Evolutionary conservation across 2,329 filamentous ascomycete species (phyloP).

Genomic region (Ophidiomyces ophidiicola): DNA sequence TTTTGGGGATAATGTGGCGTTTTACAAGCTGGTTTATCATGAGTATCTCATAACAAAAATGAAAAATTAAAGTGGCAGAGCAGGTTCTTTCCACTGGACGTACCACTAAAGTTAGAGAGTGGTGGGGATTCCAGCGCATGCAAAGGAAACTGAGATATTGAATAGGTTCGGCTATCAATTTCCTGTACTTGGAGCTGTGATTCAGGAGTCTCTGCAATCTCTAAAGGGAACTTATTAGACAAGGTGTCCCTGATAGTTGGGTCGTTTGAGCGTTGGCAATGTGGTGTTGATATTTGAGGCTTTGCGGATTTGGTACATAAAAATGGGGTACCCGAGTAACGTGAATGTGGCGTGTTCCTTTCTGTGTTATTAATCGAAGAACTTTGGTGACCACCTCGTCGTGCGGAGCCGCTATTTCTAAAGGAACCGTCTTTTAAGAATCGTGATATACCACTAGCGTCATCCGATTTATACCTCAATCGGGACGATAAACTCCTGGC

Average conservation of each 20-base stretch:
- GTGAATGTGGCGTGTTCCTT: not conserved
- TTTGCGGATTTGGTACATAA: not conserved
- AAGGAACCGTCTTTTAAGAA: too few relatives aligned
- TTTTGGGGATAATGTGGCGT: not conserved
- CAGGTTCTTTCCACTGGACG: too few relatives aligned
- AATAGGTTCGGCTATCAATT: not conserved
- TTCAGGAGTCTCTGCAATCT: constrained; percentile 13
- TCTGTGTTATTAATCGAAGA: too few relatives aligned
- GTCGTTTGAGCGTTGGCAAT: not conserved
- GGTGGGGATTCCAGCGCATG: too few relatives aligned
- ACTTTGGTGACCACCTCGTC: too few relatives aligned
- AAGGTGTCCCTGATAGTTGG: not conserved
- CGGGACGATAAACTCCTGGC: too few relatives aligned
- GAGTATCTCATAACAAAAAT: not conserved
- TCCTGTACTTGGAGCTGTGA: constrained; percentile 7
- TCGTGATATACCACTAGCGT: too few relatives aligned
- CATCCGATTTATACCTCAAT: too few relatives aligned
- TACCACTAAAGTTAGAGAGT: too few relatives aligned
- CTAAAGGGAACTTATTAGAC: not conserved
- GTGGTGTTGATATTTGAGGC: not conserved
- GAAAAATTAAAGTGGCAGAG: not conserved
- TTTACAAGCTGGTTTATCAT: constrained; percentile 4
- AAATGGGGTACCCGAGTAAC: not conserved
- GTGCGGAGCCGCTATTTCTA: too few relatives aligned
- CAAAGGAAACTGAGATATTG: not conserved